A percentile compares a stretch with the other conserved stretches of the same genome.
These are phyloP conservation scores for Cucumis hystrix DNA, from an alignment of 306 rosid species.

Conservation along the genomic window DNA sequence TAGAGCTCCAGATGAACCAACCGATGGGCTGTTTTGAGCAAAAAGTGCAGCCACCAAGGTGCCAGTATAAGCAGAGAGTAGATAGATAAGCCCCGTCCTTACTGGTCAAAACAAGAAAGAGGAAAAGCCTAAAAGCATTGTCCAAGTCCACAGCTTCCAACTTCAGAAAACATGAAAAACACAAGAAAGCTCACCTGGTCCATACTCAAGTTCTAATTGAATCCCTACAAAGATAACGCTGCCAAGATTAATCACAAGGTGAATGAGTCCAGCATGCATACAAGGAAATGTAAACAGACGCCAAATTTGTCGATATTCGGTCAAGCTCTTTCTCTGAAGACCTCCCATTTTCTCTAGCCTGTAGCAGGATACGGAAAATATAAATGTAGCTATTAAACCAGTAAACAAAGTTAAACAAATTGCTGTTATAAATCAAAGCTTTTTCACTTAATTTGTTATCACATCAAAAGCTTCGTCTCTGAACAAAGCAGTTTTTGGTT, in stretches of 20 bases:
- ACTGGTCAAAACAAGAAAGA: slow-evolving; percentile 32
- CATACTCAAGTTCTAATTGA: slow-evolving; percentile 65
- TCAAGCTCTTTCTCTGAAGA: slow-evolving; percentile 31
- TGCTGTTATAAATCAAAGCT: neutral
- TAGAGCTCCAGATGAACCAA: slow-evolving; percentile 74
- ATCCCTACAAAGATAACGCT: slow-evolving; percentile 58
- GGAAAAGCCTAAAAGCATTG: neutral
- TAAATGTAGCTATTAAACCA: neutral
- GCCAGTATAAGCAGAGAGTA: slow-evolving; percentile 61
- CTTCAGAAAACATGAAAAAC: neutral
- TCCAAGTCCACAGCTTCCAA: neutral
- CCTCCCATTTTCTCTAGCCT: slow-evolving; percentile 91
- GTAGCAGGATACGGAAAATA: slow-evolving; percentile 7
- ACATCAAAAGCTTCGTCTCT: neutral
- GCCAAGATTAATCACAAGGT: slow-evolving; percentile 64
- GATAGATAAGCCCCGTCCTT: slow-evolving; percentile 62
- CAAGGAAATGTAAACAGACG: slow-evolving; percentile 77
- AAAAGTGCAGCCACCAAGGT: slow-evolving; percentile 78
- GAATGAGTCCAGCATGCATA: slow-evolving; percentile 72
- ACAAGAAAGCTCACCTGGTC: slow-evolving; percentile 33
- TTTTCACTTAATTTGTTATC: neutral
- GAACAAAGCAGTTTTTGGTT: neutral
- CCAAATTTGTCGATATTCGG: slow-evolving; percentile 53
- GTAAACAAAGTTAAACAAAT: neutral
- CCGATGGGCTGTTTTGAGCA: slow-evolving; percentile 43